Evolutionary conservation across 495 filamentous ascomycete genomes (phyloP).

Genomic region (Parathielavia appendiculata): DNA sequence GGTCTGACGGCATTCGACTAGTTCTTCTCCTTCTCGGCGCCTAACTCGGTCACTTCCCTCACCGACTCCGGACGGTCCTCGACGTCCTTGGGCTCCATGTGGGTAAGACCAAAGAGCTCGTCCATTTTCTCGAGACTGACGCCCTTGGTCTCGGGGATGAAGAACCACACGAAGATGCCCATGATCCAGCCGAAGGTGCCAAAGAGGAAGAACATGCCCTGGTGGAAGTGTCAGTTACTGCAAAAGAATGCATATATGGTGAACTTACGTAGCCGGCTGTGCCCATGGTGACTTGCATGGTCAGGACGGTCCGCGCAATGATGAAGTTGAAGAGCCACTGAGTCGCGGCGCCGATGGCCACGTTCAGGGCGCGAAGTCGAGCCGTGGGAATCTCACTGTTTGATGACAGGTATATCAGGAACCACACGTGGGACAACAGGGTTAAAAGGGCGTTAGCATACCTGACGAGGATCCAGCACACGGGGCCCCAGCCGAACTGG

Average conservation of each 20-base stretch:
- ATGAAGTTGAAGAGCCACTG: constrained; percentile 65
- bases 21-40: too few relatives aligned
- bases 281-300: constrained; percentile 59
- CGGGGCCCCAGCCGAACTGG: constrained; percentile 70
- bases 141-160: constrained; percentile 42
- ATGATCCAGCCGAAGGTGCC: constrained; percentile 8
- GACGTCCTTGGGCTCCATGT: constrained; percentile 16
- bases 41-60: neutral
- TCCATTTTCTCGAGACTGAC: constrained; percentile 52
- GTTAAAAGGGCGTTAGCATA: neutral
- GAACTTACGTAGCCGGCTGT: constrained; percentile 49
- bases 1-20: too few relatives aligned
- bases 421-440: neutral
- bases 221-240: constrained; percentile 39
- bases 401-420: too few relatives aligned
- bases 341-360: constrained; percentile 60
- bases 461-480: constrained; percentile 67
- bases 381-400: constrained; percentile 61
- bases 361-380: constrained; percentile 61
- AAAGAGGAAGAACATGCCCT: constrained; percentile 49
- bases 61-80: constrained; percentile 3
- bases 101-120: constrained; percentile 43
- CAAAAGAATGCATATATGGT: neutral
- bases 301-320: constrained; percentile 53
- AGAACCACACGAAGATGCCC: neutral